phyloP scores from a whole-genome alignment of 2,329 filamentous ascomycete species.

The Aspergillus floridensis region DNA sequence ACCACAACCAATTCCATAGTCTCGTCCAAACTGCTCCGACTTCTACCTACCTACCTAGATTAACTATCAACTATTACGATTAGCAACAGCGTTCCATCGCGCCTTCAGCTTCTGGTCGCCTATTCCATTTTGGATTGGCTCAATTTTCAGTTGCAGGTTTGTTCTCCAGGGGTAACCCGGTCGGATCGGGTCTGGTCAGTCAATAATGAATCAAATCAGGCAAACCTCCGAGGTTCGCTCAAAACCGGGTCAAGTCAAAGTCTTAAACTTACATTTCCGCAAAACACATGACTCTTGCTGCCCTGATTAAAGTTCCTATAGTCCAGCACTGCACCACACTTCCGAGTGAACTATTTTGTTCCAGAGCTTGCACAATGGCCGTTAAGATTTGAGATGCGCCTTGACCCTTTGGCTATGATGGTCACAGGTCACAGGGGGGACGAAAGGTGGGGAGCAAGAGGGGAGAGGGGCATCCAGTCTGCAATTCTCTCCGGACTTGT shows the following conservation, averaged over 20 bases:
- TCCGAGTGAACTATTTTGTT: neutral
- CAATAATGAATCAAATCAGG: conserved; percentile 3
- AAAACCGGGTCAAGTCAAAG: conserved; percentile 4
- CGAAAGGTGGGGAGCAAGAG: neutral
- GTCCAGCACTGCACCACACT: conserved; percentile 1
- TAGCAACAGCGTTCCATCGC: neutral
- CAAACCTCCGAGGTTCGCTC: conserved; percentile 2
- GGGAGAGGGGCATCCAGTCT: neutral
- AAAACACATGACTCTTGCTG: neutral
- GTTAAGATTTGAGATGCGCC: neutral
- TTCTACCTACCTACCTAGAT: too few relatives aligned
- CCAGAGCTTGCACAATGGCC: neutral
- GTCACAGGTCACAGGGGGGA: neutral
- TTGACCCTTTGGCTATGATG: neutral
- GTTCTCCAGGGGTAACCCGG: neutral
- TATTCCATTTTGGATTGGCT: neutral
- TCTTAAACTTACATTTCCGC: neutral
- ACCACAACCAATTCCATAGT: neutral
- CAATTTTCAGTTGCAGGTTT: conserved; percentile 2
- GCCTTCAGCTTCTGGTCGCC: neutral
- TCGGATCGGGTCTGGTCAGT: neutral
- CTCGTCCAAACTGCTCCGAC: too few relatives aligned
- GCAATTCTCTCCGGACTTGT: neutral
- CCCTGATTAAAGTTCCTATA: conserved; percentile 3
- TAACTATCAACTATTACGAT: too few relatives aligned